Percentiles rank a stretch among this genome's conserved stretches.
Evolutionary conservation across 1,284 basidiomycete species (phyloP).

Genomic region (Naganishia albida): DNA sequence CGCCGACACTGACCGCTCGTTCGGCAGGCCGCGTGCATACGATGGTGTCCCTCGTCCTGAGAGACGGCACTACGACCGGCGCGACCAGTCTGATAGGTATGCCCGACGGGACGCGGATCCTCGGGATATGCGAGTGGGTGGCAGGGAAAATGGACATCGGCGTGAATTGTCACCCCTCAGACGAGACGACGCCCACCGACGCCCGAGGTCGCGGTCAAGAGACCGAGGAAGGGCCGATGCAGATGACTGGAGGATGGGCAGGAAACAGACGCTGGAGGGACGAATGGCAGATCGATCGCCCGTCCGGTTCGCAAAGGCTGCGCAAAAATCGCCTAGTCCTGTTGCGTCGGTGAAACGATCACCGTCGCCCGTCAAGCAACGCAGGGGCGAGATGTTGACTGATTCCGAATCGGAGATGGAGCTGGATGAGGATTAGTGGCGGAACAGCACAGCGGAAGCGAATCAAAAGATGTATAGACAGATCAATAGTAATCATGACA

Average conservation of each 20-base stretch:
- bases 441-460: not conserved
- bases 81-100: conserved; percentile 6
- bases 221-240: conserved; percentile 25
- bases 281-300: conserved; percentile 14
- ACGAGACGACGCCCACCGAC: conserved; percentile 8
- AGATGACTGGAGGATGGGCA: conserved; percentile 6
- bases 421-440: conserved; percentile 24
- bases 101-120: conserved; percentile 33
- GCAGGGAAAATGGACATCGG: conserved; percentile 4
- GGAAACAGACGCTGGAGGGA: conserved; percentile 16
- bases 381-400: conserved; percentile 18
- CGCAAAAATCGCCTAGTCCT: conserved; percentile 8
- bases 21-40: conserved; percentile 19
- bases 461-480: not conserved
- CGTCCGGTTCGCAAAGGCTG: conserved; percentile 19
- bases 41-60: conserved; percentile 19
- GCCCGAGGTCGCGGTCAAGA: conserved; percentile 21
- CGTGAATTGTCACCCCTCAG: conserved; percentile 20
- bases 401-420: conserved; percentile 30
- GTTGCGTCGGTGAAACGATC: not conserved
- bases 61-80: conserved; percentile 2
- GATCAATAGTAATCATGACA: too few relatives aligned
- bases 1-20: not conserved
- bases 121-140: conserved; percentile 30
- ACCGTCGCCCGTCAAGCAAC: conserved; percentile 2